A percentile compares a stretch with the other conserved stretches of the same genome.
Evolutionary conservation across 1,139 yeast species (phyloP).

Genomic region (Blastobotrys petasosporus): DNA sequence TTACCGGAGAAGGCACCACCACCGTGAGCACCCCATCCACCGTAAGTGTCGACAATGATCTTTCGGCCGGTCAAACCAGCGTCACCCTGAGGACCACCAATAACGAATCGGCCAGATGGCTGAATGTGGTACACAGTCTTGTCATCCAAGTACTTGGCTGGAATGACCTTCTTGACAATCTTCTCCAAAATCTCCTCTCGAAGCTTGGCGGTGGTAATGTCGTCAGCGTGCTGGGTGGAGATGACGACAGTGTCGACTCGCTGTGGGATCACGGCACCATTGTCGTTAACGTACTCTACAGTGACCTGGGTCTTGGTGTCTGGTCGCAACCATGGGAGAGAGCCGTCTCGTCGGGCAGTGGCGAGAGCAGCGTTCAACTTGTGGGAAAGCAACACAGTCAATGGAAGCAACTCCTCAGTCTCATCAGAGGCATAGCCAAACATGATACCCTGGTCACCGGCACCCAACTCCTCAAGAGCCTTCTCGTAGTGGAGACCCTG

Average conservation of each 20-base stretch:
- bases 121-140: constrained; percentile 96
- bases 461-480: constrained; percentile 96
- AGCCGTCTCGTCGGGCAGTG: constrained; percentile 93
- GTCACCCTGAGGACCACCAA: constrained; percentile 99
- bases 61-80: constrained; percentile 99
- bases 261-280: constrained; percentile 91
- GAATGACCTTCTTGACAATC: constrained; percentile 86
- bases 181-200: constrained; percentile 72
- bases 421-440: constrained; percentile 99
- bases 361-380: constrained; percentile 96
- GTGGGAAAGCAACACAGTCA: constrained; percentile 91
- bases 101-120: constrained; percentile 99
- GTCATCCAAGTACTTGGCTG: constrained; percentile 84
- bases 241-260: constrained; percentile 98
- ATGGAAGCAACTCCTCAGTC: constrained; percentile 95
- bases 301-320: constrained; percentile 99
- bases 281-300: constrained; percentile 86
- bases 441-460: constrained; percentile 99
- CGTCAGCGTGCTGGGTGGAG: constrained; percentile 97
- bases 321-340: constrained; percentile 95
- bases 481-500: constrained; percentile 98
- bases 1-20: constrained; percentile 99
- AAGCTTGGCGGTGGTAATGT: constrained; percentile 86
- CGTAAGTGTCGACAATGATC: constrained; percentile 98
- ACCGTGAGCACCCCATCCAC: constrained; percentile 99